Conservation (phyloP, 2,329 filamentous ascomycete species). For the Ceratocystis papillata region DNA sequence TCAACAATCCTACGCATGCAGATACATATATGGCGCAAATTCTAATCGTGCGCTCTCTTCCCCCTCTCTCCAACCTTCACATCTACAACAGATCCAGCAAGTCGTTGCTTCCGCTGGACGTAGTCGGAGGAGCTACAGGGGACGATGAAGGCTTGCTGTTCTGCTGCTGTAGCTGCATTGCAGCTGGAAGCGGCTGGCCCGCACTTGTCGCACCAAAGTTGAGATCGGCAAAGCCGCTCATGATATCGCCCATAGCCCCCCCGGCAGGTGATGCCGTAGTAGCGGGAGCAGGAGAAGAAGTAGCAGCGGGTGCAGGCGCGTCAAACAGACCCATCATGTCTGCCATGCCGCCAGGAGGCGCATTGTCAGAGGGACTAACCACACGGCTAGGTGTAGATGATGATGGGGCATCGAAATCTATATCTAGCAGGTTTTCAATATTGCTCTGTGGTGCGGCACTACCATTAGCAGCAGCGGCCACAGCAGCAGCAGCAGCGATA, state of each 20-base stretch:
- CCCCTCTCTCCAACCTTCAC: background rate
- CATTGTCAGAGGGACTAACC: conserved; percentile 47
- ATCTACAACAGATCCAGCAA: conserved; percentile 38
- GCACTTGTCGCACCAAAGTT: conserved; percentile 51
- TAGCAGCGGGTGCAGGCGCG: conserved; percentile 51
- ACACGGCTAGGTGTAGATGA: conserved; percentile 63
- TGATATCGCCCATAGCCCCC: conserved; percentile 65
- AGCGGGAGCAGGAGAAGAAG: conserved; percentile 29
- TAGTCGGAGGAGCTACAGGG: conserved; percentile 26
- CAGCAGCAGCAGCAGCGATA: conserved; percentile 66
- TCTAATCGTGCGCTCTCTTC: background rate
- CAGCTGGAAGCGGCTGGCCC: conserved; percentile 54
- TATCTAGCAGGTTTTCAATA: conserved; percentile 88
- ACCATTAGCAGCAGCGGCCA: conserved; percentile 52
- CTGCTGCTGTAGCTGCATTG: conserved; percentile 43
- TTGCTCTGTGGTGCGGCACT: conserved; percentile 54
- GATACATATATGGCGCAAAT: background rate
- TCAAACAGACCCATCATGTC: conserved; percentile 63
- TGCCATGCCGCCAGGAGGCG: conserved; percentile 42
- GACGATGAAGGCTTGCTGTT: conserved; percentile 27
- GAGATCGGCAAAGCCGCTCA: conserved; percentile 78
- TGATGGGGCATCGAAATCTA: conserved; percentile 92
- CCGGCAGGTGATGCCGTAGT: conserved; percentile 35
- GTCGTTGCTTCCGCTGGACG: conserved; percentile 38
- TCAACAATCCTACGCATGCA: background rate